These are phyloP conservation scores for Quercus phellos DNA, from an alignment of 331 rosid genomes.

Conservation along the genomic window DNA sequence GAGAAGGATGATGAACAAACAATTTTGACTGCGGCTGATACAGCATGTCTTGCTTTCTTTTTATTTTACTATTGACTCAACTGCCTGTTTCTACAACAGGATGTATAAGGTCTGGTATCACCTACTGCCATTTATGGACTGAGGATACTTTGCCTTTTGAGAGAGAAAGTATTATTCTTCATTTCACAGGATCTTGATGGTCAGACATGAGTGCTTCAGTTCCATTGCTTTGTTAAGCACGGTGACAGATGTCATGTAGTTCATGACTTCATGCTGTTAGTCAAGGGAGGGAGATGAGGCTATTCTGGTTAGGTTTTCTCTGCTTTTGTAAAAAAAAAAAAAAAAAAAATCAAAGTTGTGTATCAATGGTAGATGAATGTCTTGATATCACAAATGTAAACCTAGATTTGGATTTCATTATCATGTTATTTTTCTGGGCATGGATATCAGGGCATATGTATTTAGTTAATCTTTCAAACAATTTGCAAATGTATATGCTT, in stretches of 20 bases:
- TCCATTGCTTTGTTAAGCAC: background rate
- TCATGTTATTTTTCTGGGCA: background rate
- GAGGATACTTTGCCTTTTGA: constrained; percentile 31
- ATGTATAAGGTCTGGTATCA: constrained; percentile 33
- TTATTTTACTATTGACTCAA: background rate
- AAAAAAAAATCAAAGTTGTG: background rate
- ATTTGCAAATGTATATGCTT: background rate
- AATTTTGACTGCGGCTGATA: constrained; percentile 76
- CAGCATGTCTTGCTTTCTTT: constrained; percentile 53
- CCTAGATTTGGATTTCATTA: background rate
- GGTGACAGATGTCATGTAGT: constrained; percentile 10
- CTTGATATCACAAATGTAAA: background rate
- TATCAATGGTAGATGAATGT: background rate
- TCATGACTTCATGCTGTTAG: background rate
- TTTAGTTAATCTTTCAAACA: background rate
- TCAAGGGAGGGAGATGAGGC: background rate
- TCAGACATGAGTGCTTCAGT: background rate
- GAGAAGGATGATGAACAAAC: constrained; percentile 56
- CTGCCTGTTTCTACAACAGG: constrained; percentile 17
- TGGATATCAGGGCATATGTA: no score
- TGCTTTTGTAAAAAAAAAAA: background rate
- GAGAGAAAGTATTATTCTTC: constrained; percentile 6
- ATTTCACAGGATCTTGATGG: background rate
- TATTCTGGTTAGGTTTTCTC: background rate
- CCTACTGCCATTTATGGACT: constrained; percentile 52